Percentiles rank a stretch among this genome's conserved stretches.
phyloP scores from a whole-genome alignment of 345 rosid genomes.

The Lumnitzera littorea region DNA sequence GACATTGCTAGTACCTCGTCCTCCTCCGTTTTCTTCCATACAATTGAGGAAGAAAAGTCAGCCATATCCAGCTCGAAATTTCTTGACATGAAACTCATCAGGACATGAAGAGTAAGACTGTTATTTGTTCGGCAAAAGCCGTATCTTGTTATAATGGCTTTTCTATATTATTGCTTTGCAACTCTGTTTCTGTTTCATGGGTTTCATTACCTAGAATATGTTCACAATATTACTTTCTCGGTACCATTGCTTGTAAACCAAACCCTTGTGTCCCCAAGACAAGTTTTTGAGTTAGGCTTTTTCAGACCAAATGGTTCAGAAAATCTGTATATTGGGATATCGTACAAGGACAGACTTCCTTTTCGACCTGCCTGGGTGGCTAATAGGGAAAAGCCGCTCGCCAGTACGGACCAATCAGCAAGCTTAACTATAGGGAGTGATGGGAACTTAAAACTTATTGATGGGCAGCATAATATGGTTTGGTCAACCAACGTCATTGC shows the following conservation, averaged over 20 bases:
- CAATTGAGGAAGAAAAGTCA: no score
- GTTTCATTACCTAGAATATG: no score
- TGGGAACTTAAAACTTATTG: slow-evolving; percentile 12
- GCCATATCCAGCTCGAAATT: no score
- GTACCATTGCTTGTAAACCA: slow-evolving; percentile 1
- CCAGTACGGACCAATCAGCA: slow-evolving; percentile 6
- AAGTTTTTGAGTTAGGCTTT: slow-evolving; percentile 9
- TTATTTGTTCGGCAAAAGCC: no score
- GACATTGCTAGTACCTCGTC: no score
- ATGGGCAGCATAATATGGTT: background rate
- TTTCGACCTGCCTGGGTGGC: slow-evolving; percentile 29
- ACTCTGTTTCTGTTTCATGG: no score
- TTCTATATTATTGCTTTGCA: no score
- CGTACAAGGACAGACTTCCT: background rate
- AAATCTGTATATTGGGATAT: slow-evolving; percentile 3
- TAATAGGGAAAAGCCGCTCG: slow-evolving; percentile 26
- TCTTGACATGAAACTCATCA: no score
- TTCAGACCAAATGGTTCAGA: background rate
- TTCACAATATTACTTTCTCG: background rate
- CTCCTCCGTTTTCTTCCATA: no score
- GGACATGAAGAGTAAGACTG: no score
- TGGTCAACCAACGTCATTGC: slow-evolving; percentile 19
- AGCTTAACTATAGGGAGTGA: slow-evolving; percentile 7
- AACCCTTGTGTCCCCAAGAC: slow-evolving; percentile 1
- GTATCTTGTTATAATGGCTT: no score